phyloP scores from a whole-genome alignment of 345 rosid species.

The Moricandia arvensis region DNA sequence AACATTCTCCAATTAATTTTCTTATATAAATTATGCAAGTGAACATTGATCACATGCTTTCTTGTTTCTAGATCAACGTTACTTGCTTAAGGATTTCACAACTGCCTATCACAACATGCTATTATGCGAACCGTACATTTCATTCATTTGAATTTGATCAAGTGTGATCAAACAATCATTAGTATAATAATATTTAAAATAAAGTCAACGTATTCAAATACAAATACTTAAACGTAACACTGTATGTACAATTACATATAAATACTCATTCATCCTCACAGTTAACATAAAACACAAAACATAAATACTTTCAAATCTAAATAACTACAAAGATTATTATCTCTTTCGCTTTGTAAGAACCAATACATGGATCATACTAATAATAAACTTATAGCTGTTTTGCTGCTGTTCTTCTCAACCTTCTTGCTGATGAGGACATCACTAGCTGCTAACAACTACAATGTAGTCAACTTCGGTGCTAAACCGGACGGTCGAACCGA shows the following conservation, averaged over 20 bases:
- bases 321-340: constrained; percentile 26
- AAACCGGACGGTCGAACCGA: constrained; percentile 55
- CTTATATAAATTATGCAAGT: background rate
- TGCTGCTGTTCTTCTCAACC: background rate
- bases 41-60: constrained; percentile 35
- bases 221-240: background rate
- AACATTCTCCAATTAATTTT: background rate
- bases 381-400: background rate
- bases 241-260: background rate
- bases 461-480: constrained; percentile 55
- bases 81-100: constrained; percentile 27
- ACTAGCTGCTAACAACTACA: constrained; percentile 41
- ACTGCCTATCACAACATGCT: constrained; percentile 31
- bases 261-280: constrained; percentile 19
- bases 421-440: constrained; percentile 21
- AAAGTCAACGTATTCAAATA: constrained; percentile 15
- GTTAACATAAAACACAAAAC: constrained; percentile 23
- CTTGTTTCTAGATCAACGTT: constrained; percentile 14
- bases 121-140: constrained; percentile 37
- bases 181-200: background rate
- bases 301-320: constrained; percentile 20
- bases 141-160: constrained; percentile 22
- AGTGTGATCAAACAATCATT: constrained; percentile 17
- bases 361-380: constrained; percentile 9
- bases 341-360: constrained; percentile 3